phyloP scores from a whole-genome alignment of 768 basidiomycete species.

The Suillus ampliporus region DNA sequence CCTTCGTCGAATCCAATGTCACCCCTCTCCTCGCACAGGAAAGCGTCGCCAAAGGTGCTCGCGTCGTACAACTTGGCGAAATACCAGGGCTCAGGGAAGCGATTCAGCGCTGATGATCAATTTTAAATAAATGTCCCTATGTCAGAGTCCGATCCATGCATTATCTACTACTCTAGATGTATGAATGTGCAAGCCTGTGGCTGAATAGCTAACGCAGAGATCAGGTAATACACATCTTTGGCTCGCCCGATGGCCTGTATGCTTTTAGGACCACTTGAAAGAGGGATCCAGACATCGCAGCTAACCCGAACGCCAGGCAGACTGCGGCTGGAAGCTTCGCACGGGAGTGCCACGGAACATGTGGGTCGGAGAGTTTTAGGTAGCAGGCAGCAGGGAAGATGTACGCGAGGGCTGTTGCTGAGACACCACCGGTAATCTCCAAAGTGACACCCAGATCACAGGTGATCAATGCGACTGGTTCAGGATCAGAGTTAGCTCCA shows the following conservation, averaged over 20 bases:
- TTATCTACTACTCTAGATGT: constrained; percentile 17
- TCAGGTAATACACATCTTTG: constrained; percentile 66
- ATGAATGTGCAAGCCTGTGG: constrained; percentile 24
- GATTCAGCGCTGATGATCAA: constrained; percentile 29
- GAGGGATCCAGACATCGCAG: constrained; percentile 81
- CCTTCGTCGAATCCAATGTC: constrained; percentile 64
- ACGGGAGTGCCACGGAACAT: constrained; percentile 67
- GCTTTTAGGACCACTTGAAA: constrained; percentile 78
- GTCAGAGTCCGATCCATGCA: not conserved
- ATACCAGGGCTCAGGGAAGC: constrained; percentile 60
- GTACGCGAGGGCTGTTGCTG: constrained; percentile 89
- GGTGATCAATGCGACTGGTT: constrained; percentile 84
- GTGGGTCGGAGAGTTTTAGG: constrained; percentile 68
- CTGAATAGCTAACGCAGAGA: not conserved
- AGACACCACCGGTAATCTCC: constrained; percentile 97
- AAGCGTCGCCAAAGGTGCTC: constrained; percentile 68
- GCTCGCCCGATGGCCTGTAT: constrained; percentile 74
- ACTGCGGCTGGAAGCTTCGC: constrained; percentile 75
- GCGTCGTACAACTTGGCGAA: constrained; percentile 62
- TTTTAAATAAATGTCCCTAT: not conserved
- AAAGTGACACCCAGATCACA: constrained; percentile 98
- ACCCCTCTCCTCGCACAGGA: constrained; percentile 76
- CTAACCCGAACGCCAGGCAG: constrained; percentile 75
- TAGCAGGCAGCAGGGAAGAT: constrained; percentile 92
- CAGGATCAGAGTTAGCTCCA: constrained; percentile 5